phyloP scores from a whole-genome alignment of 306 rosid genomes.

The Lagenaria siceraria region DNA sequence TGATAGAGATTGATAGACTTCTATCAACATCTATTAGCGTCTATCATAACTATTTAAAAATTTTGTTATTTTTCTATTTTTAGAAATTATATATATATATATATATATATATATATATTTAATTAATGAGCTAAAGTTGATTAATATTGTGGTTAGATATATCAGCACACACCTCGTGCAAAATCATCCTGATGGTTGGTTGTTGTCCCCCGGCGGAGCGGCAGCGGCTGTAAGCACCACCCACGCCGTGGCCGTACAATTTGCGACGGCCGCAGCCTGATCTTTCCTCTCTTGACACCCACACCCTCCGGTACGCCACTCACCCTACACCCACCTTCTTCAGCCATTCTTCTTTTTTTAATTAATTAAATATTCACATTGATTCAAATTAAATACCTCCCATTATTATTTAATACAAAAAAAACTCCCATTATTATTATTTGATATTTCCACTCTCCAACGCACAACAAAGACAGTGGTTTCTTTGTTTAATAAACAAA shows the following conservation, averaged over 20 bases:
- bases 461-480: not conserved
- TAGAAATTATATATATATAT: no score
- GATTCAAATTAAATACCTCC: not conserved
- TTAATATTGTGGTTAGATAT: not conserved
- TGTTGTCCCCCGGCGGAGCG: not conserved
- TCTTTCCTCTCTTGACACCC: conserved; percentile 23
- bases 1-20: no score
- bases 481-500: not conserved
- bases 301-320: conserved; percentile 69
- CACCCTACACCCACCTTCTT: conserved; percentile 41
- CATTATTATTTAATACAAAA: not conserved
- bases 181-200: not conserved
- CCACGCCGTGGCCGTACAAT: not conserved
- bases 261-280: not conserved
- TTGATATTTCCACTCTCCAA: not conserved
- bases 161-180: not conserved
- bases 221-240: not conserved
- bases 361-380: not conserved
- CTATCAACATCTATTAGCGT: no score
- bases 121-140: not conserved
- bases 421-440: no score
- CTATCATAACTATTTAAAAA: no score
- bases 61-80: no score
- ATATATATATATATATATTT: no score
- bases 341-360: conserved; percentile 5